Evolutionary conservation across 495 filamentous ascomycete species (phyloP).

Genomic region (Aspergillus campestris): DNA sequence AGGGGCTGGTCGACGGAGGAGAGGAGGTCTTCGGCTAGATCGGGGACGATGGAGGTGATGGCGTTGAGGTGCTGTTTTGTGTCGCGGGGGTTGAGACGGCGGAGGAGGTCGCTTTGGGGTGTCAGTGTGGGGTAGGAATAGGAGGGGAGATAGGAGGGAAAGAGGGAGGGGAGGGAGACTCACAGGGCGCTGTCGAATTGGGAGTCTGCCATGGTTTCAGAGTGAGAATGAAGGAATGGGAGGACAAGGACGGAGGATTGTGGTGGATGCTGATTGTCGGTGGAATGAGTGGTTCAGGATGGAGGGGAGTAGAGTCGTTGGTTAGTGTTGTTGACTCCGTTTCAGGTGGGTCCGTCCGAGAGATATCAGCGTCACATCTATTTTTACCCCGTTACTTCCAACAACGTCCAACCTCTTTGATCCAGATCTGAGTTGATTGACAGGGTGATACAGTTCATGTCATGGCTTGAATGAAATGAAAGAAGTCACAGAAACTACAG

Average conservation of each 20-base stretch:
- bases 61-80: slow-evolving; percentile 75
- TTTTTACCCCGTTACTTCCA: no score
- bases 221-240: not conserved
- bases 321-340: no score
- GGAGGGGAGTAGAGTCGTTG: no score
- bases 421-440: no score
- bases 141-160: not conserved
- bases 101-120: slow-evolving; percentile 80
- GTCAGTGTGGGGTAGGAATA: slow-evolving; percentile 21
- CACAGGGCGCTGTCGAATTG: slow-evolving; percentile 60
- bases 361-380: no score
- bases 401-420: no score
- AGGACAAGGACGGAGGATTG: no score
- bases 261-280: slow-evolving; percentile 1
- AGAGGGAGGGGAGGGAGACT: slow-evolving; percentile 13
- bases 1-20: slow-evolving; percentile 96
- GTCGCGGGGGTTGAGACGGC: slow-evolving; percentile 88
- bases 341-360: no score
- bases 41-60: slow-evolving; percentile 77
- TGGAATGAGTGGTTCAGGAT: no score
- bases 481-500: no score
- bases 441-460: no score
- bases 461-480: no score
- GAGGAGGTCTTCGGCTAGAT: slow-evolving; percentile 94
- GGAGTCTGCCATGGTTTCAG: slow-evolving; percentile 41